phyloP scores from a whole-genome alignment of 108 stramenopile genomes.

The Aurantiochytrium sp. region DNA sequence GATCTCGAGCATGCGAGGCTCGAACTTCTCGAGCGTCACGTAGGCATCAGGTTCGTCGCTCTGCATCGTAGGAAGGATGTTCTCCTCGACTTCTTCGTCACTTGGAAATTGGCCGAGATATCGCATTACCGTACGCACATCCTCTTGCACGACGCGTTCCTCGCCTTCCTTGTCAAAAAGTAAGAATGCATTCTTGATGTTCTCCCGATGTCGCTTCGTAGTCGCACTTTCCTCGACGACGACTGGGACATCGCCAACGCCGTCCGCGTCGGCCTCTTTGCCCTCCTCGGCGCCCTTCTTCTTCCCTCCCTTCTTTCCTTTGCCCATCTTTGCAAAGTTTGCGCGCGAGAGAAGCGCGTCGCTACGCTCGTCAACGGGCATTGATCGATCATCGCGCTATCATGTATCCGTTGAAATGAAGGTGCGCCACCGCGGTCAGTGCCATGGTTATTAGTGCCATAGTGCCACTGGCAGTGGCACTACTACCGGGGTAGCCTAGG shows the following conservation, averaged over 20 bases:
- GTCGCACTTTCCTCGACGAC: neutral
- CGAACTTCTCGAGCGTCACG: neutral
- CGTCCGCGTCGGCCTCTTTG: neutral
- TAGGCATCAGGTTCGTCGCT: conserved; percentile 17
- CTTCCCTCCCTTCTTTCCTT: neutral
- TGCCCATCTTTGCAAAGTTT: neutral
- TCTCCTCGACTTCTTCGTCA: neutral
- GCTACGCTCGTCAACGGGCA: too few species aligned
- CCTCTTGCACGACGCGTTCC: neutral
- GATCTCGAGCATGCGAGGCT: neutral
- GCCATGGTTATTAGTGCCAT: too few species aligned
- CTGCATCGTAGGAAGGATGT: neutral
- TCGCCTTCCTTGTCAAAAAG: conserved; percentile 12
- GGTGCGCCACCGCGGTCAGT: too few species aligned
- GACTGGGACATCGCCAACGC: neutral
- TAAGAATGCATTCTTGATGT: neutral
- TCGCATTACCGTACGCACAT: neutral
- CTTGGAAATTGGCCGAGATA: neutral
- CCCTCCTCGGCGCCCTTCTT: neutral
- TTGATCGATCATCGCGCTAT: too few species aligned
- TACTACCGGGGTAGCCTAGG: too few species aligned
- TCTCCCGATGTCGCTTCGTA: neutral
- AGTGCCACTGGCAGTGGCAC: too few species aligned
- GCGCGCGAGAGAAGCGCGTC: neutral
- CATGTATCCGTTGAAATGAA: too few species aligned